Base-by-base conservation (phyloP, 805 yeast species). In the Ogataea polymorpha region DNA sequence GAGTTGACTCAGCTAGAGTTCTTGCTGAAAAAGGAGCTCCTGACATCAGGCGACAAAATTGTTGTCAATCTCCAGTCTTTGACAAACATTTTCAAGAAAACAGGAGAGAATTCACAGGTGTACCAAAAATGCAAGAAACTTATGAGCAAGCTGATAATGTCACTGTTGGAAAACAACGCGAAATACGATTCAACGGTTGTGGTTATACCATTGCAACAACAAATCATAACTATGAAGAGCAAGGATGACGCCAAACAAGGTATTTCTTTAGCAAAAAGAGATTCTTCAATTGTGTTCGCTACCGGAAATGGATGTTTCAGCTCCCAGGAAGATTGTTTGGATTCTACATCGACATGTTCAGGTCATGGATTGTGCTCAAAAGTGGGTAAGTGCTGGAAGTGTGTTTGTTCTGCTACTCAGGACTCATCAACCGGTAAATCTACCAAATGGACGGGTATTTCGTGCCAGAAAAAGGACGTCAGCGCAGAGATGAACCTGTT, bases 391-490 rank as follows among this genome's bases (percentile, higher is more conserved):
- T 71, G 77, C 56, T 78, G 76, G 75, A 62, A 67, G 34, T 78
- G 84, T 58, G 51, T 62, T 17, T 78, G 84, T 55, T 50, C 71
- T 2, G 55, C 80, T 12, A 66, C 74, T 5, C 61, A 55, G 34
- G 63, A 73, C 53, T 61, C 66, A 45, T 63, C 64, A 11, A 59
- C 66, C 11, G 66, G 67, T 26, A 65, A 66, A 44, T 75, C 82
- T 20, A 72, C 75, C 32, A 62, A 62, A 39, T 78, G 82, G 82
- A 60, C 75, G 1, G 84, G 83, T 17, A 51, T 50, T 43, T 76
- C 78, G 46, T 85, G 93, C 61, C 69, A 74, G 53, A 84, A 83
- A 71, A 71, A 70, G 53, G 90, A 86, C 54, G 71, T 83, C 44
- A 72, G 84, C 32, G 70, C 75, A 3, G 79, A 79, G 61, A 79